These are phyloP conservation scores for Naegleria lovaniensis DNA, from an alignment of 208 protist genomes.

Conservation along the genomic window DNA sequence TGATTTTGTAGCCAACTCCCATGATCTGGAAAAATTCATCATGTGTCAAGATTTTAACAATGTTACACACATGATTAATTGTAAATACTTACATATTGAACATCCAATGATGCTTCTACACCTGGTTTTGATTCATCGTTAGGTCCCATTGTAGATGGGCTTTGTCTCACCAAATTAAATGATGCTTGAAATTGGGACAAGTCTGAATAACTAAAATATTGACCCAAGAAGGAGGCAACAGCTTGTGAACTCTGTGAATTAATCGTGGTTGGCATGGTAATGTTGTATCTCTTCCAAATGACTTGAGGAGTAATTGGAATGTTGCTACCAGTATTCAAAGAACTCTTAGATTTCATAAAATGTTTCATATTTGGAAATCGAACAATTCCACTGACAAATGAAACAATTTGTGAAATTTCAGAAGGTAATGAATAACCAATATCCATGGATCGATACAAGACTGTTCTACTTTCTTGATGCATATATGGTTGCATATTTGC, in stretches of 20 bases:
- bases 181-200: neutral
- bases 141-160: neutral
- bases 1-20: neutral
- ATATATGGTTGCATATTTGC: neutral
- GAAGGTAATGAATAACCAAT: neutral
- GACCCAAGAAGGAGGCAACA: neutral
- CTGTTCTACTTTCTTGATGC: neutral
- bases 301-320: neutral
- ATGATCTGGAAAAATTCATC: neutral
- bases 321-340: no score
- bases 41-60: no score
- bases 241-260: neutral
- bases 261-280: neutral
- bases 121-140: neutral
- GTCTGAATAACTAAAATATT: constrained; percentile 11
- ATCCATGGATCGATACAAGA: neutral
- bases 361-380: neutral
- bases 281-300: neutral
- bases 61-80: no score
- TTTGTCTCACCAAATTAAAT: neutral
- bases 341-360: no score
- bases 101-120: constrained; percentile 19
- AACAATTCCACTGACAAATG: neutral
- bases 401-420: neutral
- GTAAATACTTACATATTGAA: constrained; percentile 21